Percentiles rank a stretch among this genome's conserved stretches.
These are phyloP conservation scores for Phlebiopsis gigantea DNA, from an alignment of 768 basidiomycete genomes.

Conservation along the genomic window DNA sequence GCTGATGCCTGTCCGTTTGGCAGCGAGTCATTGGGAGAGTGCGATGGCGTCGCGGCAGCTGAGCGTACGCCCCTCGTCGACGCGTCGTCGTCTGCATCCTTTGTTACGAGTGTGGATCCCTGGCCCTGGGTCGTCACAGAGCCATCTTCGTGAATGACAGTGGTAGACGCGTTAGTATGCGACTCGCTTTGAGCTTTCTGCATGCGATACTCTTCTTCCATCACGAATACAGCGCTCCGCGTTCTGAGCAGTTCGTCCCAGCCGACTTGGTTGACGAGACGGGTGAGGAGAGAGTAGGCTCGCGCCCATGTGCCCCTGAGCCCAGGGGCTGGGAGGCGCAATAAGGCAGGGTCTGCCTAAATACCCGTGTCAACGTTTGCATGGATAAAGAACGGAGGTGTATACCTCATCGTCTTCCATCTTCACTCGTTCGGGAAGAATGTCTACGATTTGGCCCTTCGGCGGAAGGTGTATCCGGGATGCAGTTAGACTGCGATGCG, in stretches of 20 bases:
- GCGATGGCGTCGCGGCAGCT: constrained; percentile 20
- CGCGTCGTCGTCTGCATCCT: constrained; percentile 58
- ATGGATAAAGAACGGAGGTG: background rate
- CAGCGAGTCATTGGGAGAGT: constrained; percentile 20
- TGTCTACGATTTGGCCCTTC: constrained; percentile 80
- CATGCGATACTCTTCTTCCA: constrained; percentile 99
- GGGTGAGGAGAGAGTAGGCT: constrained; percentile 86
- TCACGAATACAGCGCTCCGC: constrained; percentile 93
- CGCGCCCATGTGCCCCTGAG: constrained; percentile 94
- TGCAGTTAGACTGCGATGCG: constrained; percentile 79
- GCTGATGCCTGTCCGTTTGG: constrained; percentile 11
- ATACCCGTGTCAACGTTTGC: background rate
- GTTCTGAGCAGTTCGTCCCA: constrained; percentile 98
- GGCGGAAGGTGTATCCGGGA: constrained; percentile 82
- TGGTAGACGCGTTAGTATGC: constrained; percentile 21
- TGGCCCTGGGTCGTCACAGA: constrained; percentile 26
- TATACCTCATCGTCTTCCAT: constrained; percentile 81
- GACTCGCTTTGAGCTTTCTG: constrained; percentile 83
- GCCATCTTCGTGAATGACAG: constrained; percentile 63
- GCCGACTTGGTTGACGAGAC: constrained; percentile 89
- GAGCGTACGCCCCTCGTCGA: constrained; percentile 61
- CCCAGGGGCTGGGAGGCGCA: constrained; percentile 92
- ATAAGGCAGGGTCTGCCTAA: constrained; percentile 89
- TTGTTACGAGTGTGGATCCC: constrained; percentile 24
- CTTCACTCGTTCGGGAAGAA: constrained; percentile 79